A percentile compares a stretch with the other conserved stretches of the same genome.
Conservation (phyloP, 2,329 filamentous ascomycete genomes). For the Colletotrichum euphorbiae region DNA sequence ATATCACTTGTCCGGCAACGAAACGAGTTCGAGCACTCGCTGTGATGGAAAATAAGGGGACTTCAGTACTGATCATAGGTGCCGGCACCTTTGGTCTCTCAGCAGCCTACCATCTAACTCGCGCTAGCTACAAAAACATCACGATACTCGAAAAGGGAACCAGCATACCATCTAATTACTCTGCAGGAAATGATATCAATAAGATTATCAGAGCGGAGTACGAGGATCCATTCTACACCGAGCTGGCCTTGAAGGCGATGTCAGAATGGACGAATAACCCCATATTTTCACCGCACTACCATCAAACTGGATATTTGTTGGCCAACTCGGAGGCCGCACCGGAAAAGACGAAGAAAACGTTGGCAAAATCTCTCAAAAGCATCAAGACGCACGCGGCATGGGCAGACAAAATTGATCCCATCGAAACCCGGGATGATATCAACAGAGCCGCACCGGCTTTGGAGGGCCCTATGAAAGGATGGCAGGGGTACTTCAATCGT, state of each 20-base stretch:
- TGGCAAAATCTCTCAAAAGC: conserved; percentile 53
- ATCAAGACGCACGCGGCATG: conserved; percentile 54
- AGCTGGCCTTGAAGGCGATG: conserved; percentile 47
- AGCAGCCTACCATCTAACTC: conserved; percentile 54
- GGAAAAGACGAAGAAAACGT: conserved; percentile 55
- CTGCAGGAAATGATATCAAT: conserved; percentile 48
- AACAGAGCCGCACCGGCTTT: conserved; percentile 58
- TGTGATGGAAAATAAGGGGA: no score
- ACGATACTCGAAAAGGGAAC: conserved; percentile 53
- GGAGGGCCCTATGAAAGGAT: conserved; percentile 60
- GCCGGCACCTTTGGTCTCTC: conserved; percentile 59
- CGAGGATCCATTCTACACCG: conserved; percentile 46
- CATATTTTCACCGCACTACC: conserved; percentile 47
- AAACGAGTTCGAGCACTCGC: no score
- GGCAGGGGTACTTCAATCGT: conserved; percentile 69
- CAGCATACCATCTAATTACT: conserved; percentile 54
- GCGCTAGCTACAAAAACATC: conserved; percentile 54
- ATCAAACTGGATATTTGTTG: conserved; percentile 54
- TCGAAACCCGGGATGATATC: conserved; percentile 51
- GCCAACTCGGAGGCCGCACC: conserved; percentile 58
- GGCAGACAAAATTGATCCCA: conserved; percentile 53
- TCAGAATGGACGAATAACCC: conserved; percentile 52
- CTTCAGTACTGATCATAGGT: conserved; percentile 45
- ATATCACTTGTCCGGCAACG: no score
- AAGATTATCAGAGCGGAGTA: conserved; percentile 53